Percentiles rank a stretch among this genome's conserved stretches.
Evolutionary conservation across 2,329 filamentous ascomycete species (phyloP).

Genomic region (Hymenoscyphus salicellus): DNA sequence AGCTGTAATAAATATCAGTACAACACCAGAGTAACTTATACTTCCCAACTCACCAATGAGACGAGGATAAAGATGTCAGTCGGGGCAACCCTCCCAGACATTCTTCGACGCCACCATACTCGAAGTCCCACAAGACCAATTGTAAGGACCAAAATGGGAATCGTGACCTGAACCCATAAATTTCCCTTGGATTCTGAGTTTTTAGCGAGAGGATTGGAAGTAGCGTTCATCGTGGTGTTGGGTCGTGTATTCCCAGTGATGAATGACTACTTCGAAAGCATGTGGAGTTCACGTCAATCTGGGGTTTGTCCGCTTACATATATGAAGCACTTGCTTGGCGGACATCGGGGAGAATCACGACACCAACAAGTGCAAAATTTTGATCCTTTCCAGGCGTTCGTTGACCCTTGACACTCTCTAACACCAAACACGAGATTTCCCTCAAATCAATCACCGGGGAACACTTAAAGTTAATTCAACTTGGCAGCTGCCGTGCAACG

Average conservation of each 20-base stretch:
- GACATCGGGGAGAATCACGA: neutral
- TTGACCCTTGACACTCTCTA: neutral
- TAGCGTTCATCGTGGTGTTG: neutral
- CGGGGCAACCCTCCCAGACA: conserved; percentile 1
- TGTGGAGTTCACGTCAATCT: neutral
- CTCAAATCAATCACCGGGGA: neutral
- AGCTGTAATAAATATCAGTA: conserved; percentile 1
- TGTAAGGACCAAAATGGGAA: conserved; percentile 16
- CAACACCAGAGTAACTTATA: neutral
- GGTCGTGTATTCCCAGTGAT: neutral
- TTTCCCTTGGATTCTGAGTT: conserved; percentile 4
- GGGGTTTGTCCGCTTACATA: neutral
- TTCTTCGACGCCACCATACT: conserved; percentile 20
- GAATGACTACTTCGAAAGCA: neutral
- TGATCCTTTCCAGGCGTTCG: neutral
- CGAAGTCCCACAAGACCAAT: conserved; percentile 12
- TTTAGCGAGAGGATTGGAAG: conserved; percentile 7
- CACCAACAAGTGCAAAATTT: neutral
- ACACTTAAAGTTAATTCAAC: neutral
- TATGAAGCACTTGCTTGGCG: neutral
- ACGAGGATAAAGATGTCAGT: conserved; percentile 10
- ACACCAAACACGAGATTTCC: neutral
- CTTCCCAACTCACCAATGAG: conserved; percentile 7
- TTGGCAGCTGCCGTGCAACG: neutral
- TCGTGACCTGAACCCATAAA: conserved; percentile 17